Base-by-base conservation (phyloP, 2,329 filamentous ascomycete genomes). In the Teratosphaeriaceae sp. region DNA sequence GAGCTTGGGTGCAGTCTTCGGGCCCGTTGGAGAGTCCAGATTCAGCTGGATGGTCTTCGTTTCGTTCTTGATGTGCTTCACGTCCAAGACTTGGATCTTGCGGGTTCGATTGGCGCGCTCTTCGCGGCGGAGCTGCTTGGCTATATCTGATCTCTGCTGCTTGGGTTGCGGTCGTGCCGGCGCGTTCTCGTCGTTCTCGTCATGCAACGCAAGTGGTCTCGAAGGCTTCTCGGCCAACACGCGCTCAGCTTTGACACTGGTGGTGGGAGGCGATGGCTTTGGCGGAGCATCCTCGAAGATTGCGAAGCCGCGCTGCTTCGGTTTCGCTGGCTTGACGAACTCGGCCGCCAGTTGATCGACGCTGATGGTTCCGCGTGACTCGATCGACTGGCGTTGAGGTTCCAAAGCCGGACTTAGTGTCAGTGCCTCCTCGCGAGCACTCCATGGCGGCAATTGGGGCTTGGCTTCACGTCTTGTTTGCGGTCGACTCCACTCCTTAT, bases 21-120 rank as follows among this genome's bases (percentile, higher is more conserved):
- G 81, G n/a, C 82, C 79, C 0, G 85, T 85, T 0, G 89, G 90
- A 2, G 90, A 96, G 57, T 92, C 87, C 42, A 97, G 72, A 55
- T 96, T 96, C 44, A 88, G 84, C 73, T 94, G 92, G 65, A 97
- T 87, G 40, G 90, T 95, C 65, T 96, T 88, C 2, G 89, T 94
- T 65, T 94, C 88, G 40, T 71, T 75, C 56, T 89, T 68, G 40
- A 71, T 66, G 35, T 95, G 88, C 66, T 90, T 65, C 8, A 70
- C 65, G 27, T 96, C 88, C 67, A 86, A 84, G 36, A 84, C 68
- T 65, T 94, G 90, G 68, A 89, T 73, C 50, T 74, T 75, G 16
- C 70, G 63, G 6, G 72, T 74, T 8, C 70, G 58, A 40, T 74
- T 74, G 5, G 68, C 69, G 13, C 65, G 64, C 44, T 73, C 71